Conservation (phyloP, 192 early-diverging fungal genomes). For the Backusella circina region DNA sequence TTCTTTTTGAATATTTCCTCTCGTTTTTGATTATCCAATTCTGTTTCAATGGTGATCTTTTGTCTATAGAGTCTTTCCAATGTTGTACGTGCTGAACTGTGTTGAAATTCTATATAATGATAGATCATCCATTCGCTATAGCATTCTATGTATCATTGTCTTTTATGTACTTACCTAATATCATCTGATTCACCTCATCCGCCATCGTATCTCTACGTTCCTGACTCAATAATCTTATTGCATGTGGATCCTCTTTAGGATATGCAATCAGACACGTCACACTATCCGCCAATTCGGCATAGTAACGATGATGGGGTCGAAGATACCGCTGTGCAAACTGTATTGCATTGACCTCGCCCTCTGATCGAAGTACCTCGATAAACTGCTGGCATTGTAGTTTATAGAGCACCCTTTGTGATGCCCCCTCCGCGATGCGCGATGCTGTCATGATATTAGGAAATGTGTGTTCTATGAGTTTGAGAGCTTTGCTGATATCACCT, state of each 20-base stretch:
- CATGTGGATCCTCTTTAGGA: not conserved
- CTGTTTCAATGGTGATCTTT: not conserved
- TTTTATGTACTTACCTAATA: not conserved
- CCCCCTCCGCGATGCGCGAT: not conserved
- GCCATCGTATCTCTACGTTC: not conserved
- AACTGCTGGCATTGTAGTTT: constrained; percentile 6
- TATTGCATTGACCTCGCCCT: not conserved
- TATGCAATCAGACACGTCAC: constrained; percentile 11
- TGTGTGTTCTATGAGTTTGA: not conserved
- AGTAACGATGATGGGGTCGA: not conserved
- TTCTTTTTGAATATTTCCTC: not conserved
- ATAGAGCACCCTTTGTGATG: not conserved
- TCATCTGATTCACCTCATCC: constrained; percentile 2
- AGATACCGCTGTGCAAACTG: not conserved
- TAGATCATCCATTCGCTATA: too few species aligned
- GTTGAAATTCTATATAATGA: not conserved
- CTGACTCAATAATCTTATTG: not conserved
- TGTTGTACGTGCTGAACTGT: not conserved
- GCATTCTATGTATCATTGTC: not conserved
- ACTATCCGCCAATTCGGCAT: not conserved
- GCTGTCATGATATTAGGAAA: not conserved
- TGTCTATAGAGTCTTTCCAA: not conserved
- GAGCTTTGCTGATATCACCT: not conserved
- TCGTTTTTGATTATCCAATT: not conserved
- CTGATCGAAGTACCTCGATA: not conserved